These are phyloP conservation scores for Cutaneotrichosporon cavernicola DNA, from an alignment of 1,284 basidiomycete genomes.

Conservation along the genomic window DNA sequence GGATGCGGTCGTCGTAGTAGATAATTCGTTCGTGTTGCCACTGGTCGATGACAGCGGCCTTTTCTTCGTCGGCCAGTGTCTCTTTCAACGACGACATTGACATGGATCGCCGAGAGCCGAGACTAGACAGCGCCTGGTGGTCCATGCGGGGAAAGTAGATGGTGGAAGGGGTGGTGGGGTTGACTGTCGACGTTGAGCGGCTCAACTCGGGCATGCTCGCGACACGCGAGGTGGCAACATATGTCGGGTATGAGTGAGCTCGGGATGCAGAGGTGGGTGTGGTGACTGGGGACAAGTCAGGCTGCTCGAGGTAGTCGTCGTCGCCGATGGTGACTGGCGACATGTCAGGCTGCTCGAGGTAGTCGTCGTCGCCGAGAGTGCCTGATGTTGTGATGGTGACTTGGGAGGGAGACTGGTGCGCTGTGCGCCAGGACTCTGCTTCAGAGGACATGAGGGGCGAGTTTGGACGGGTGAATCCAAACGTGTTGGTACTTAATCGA, in stretches of 20 bases:
- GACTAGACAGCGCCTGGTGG: neutral
- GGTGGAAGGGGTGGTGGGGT: slow-evolving; percentile 6
- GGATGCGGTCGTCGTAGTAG: neutral
- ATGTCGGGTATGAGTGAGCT: neutral
- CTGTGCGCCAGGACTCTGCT: slow-evolving; percentile 1
- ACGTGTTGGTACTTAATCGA: slow-evolving; percentile 9
- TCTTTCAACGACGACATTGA: slow-evolving; percentile 1
- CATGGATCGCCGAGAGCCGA: neutral
- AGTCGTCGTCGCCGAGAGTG: neutral
- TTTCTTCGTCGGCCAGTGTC: neutral
- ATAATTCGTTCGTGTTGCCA: neutral
- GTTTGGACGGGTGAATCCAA: neutral
- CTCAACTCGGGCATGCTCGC: slow-evolving; percentile 4
- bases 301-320: neutral
- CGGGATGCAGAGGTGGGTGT: neutral
- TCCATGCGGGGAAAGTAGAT: slow-evolving; percentile 1
- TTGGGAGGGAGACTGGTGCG: neutral
- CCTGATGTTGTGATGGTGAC: neutral
- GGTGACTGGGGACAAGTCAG: neutral
- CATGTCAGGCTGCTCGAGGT: neutral
- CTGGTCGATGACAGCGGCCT: neutral
- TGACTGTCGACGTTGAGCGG: slow-evolving; percentile 7
- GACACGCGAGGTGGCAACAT: neutral
- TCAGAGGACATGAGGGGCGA: neutral
- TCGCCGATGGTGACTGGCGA: neutral